Conservation (phyloP, 2,329 filamentous ascomycete species). For the Diaporthe australafricana region DNA sequence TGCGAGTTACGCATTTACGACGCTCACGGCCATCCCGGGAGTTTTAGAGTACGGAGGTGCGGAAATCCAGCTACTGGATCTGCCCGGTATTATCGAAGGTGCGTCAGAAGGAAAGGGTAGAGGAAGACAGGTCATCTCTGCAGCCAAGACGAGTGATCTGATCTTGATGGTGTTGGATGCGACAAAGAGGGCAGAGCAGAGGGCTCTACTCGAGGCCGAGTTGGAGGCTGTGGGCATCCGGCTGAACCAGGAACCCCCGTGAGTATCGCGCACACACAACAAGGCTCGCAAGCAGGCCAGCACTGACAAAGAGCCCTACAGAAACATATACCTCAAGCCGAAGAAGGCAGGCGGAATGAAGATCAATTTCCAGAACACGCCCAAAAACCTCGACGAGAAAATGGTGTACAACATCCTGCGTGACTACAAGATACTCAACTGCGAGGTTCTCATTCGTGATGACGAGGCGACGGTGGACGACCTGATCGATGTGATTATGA, state of each 20-base stretch:
- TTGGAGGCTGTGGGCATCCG: constrained; percentile 95
- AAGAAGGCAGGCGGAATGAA: constrained; percentile 99
- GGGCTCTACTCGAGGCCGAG: constrained; percentile 89
- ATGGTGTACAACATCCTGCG: constrained; percentile 98
- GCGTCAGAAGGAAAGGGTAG: constrained; percentile 95
- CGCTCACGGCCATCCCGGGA: constrained; percentile 94
- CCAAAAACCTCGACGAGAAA: constrained; percentile 94
- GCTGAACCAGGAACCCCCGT: constrained; percentile 91
- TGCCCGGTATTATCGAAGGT: constrained; percentile 98
- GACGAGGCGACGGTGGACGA: constrained; percentile 97
- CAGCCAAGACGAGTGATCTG: constrained; percentile 97
- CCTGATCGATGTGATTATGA: constrained; percentile 99
- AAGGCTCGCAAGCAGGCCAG: neutral
- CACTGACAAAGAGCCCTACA: constrained; percentile 48
- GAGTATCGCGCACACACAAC: constrained; percentile 50
- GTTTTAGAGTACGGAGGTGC: constrained; percentile 98
- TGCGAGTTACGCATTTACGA: constrained; percentile 97
- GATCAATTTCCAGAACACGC: constrained; percentile 91
- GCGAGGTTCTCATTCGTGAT: constrained; percentile 93
- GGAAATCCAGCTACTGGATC: constrained; percentile 96
- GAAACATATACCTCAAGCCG: constrained; percentile 95
- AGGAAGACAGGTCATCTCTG: constrained; percentile 95
- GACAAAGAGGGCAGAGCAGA: constrained; percentile 95
- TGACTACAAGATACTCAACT: constrained; percentile 99
- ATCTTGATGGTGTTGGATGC: constrained; percentile 98